Evolutionary conservation across 768 basidiomycete species (phyloP), one percentile per base, ranked within the genome.

Genomic region (Rhodosporidiobolus sp.): DNA sequence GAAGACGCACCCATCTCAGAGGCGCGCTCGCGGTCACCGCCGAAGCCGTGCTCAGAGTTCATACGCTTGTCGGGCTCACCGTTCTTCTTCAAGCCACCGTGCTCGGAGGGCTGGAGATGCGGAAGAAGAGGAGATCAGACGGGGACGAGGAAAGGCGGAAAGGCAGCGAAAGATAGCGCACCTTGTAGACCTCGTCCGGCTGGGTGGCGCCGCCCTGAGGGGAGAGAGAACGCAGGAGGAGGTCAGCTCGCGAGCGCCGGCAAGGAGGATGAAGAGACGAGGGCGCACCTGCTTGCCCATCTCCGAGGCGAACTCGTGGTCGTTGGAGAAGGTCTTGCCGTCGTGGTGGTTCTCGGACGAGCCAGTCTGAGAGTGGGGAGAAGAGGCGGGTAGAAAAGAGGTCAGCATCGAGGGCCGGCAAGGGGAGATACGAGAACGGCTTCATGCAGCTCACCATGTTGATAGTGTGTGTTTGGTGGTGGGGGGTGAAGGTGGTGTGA

Each of bases 121-220:
- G n/a, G n/a, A n/a, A n/a, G n/a, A n/a, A n/a, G n/a, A n/a, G n/a
- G n/a, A n/a, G n/a, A n/a, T n/a, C n/a, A n/a, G n/a, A n/a, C n/a
- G n/a, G n/a, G n/a, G n/a, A n/a, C n/a, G n/a, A n/a, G n/a, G n/a
- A n/a, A n/a, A n/a, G n/a, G n/a, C n/a, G n/a, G n/a, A n/a, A n/a
- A n/a, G n/a, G n/a, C n/a, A n/a, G n/a, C n/a, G n/a, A n/a, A n/a
- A n/a, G n/a, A n/a, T n/a, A n/a, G n/a, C n/a, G n/a, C n/a, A n/a
- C n/a, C n/a, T 59, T 66, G 65, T 66, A 66, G 38, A 66, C 65
- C 46, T 66, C 65, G 26, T 66, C 65, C 2, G 55, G 55, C 55
- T 58, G 55, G 32, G 64, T 65, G n/a, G n/a, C n/a, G n/a, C n/a
- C n/a, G n/a, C n/a, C n/a, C n/a, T 7, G 38, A 43, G 38, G 38